Base-by-base conservation (phyloP, 352 stramenopile genomes). In the Pythium volutum region DNA sequence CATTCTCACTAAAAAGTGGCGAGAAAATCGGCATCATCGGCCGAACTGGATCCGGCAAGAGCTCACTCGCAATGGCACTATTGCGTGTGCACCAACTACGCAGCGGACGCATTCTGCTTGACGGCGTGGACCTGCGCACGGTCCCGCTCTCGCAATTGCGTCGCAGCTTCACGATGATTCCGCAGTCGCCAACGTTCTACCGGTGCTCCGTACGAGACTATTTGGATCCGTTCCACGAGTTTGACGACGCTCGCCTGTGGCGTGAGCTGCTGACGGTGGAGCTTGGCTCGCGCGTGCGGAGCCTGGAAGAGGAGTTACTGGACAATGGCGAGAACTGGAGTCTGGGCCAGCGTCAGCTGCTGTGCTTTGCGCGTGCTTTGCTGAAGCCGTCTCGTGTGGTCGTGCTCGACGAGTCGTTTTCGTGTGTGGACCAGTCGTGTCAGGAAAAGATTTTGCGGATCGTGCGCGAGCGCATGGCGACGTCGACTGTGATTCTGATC, bases 401-500 rank as follows among this genome's bases (percentile, higher is more conserved):
- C 3, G 31, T 76, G 0, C 65, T 82, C 66, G 76, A 83, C 68
- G 76, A 84, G 55, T 55, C 70, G 27, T 79, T 75, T 12, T 74
- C 74, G 22, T 70, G 67, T 41, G 52, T 80, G 25, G 71, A 75
- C 51, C 76, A 77, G 49, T 74, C 85, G 43, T 96, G 87, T 7
- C 88, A 97, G 59, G 58, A 64, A 25, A 61, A 77, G 33, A 87
- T 97, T 42, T 86, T 98, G 73, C 67, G 74, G 26, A 89, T 88
- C 0, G 87, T 98, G 34, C 64, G 77, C 1, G 41, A 56, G 20
- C 38, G 66, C 4, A 54, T 51, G 11, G 12, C 22, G 0, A 78
- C 75, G 42, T 62, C 54, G 36, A 68, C 53, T 15, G 61, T 68
- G 45, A 3, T 68, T 6, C 18, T 62, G 38, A 68, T 62, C 46